Evolutionary conservation across 1,139 yeast genomes (phyloP).

Genomic region (Protomyces lactucae-debilis): DNA sequence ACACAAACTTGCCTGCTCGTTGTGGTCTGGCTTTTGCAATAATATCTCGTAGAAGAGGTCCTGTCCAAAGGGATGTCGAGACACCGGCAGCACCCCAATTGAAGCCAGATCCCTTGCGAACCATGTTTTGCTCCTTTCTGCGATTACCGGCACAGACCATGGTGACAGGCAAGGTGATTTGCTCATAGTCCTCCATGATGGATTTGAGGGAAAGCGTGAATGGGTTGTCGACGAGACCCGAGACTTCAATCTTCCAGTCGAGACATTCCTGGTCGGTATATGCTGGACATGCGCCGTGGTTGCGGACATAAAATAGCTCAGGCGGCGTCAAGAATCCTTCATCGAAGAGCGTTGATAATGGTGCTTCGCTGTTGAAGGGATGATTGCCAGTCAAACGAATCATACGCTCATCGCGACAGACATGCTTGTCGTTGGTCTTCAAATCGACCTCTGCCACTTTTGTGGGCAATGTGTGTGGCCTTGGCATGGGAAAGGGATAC

Average conservation of each 20-base stretch:
- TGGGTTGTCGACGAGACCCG: constrained; percentile 39
- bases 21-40: constrained; percentile 36
- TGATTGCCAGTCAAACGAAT: constrained; percentile 40
- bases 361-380: constrained; percentile 41
- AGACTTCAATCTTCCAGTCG: constrained; percentile 38
- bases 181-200: constrained; percentile 36
- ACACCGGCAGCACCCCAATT: constrained; percentile 42
- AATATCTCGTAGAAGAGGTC: constrained; percentile 38
- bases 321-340: constrained; percentile 40
- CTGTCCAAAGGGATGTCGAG: constrained; percentile 41
- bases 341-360: constrained; percentile 36
- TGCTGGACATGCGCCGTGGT: constrained; percentile 40
- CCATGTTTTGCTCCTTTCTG: constrained; percentile 41
- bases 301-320: constrained; percentile 40
- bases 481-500: constrained; percentile 28
- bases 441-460: constrained; percentile 33
- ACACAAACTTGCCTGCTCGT: constrained; percentile 36
- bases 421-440: constrained; percentile 38
- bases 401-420: constrained; percentile 38
- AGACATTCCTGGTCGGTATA: constrained; percentile 32
- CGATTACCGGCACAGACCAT: constrained; percentile 42
- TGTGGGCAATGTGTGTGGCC: constrained; percentile 22
- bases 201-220: constrained; percentile 34
- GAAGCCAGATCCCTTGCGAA: constrained; percentile 40
- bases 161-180: constrained; percentile 39